A percentile compares a stretch with the other conserved stretches of the same genome.
Evolutionary conservation across 192 early-diverging fungal species (phyloP).

Genomic region (Dimargaris xerosporica): DNA sequence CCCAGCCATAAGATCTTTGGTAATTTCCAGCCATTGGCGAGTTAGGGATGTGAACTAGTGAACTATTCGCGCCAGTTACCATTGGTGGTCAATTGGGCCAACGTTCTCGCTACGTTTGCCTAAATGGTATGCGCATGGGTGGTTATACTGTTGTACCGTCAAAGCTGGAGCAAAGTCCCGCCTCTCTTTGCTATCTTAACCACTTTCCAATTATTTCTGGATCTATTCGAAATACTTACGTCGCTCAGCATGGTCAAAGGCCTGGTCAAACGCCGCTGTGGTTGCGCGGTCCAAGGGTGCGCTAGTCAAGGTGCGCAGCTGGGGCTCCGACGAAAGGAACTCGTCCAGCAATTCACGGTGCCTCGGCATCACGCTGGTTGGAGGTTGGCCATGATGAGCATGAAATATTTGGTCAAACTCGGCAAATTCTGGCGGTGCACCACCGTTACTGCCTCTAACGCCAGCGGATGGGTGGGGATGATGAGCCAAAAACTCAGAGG

Average conservation of each 20-base stretch:
- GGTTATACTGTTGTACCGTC: neutral
- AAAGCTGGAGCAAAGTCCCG: too few relatives aligned
- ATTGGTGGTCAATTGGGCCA: neutral
- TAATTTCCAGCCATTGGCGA: neutral
- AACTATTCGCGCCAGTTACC: neutral
- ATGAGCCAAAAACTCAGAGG: constrained; percentile 51
- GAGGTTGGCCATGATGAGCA: neutral
- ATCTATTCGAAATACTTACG: too few relatives aligned
- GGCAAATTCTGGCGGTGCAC: constrained; percentile 15
- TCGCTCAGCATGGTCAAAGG: constrained; percentile 43
- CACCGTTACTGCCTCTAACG: constrained; percentile 8
- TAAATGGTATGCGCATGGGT: constrained; percentile 16
- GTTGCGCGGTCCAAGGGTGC: constrained; percentile 18
- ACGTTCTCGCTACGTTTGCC: constrained; percentile 13
- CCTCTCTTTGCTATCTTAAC: neutral
- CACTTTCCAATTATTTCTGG: neutral
- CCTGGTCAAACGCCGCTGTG: constrained; percentile 51
- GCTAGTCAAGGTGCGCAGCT: constrained; percentile 12
- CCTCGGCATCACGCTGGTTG: constrained; percentile 9
- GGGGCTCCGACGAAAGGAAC: constrained; percentile 9
- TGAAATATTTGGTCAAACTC: constrained; percentile 27
- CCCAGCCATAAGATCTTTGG: neutral
- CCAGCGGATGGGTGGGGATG: constrained; percentile 16
- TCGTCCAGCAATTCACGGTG: neutral
- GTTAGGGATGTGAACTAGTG: neutral